A percentile compares a stretch with the other conserved stretches of the same genome.
Conservation (phyloP, 2,329 filamentous ascomycete genomes). For the Trichophyton rubrum region DNA sequence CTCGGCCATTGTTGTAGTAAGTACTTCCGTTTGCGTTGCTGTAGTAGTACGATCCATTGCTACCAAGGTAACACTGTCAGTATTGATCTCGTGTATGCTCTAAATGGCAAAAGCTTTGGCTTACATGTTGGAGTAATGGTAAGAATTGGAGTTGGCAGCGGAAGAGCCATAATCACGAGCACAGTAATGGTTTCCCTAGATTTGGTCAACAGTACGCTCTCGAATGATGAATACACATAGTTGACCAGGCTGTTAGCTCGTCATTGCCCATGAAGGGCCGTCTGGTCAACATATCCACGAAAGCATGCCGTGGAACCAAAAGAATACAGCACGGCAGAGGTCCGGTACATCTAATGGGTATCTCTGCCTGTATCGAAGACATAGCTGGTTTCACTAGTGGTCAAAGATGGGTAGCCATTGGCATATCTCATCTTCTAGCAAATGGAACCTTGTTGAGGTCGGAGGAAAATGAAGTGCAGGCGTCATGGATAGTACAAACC, state of each 20-base stretch:
- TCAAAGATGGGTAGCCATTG: not conserved
- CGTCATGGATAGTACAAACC: conserved; percentile 28
- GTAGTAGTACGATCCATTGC: conserved; percentile 61
- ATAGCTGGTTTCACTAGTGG: not conserved
- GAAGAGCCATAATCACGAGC: conserved; percentile 49
- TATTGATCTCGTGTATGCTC: not conserved
- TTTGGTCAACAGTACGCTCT: not conserved
- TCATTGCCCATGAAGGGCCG: not conserved
- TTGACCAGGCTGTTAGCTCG: not conserved
- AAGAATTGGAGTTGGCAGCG: conserved; percentile 43
- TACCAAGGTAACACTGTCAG: conserved; percentile 15
- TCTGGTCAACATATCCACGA: not conserved
- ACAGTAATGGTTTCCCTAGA: conserved; percentile 56
- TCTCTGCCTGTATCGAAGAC: not conserved
- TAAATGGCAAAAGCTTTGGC: conserved; percentile 13
- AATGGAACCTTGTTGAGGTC: not conserved
- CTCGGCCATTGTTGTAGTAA: conserved; percentile 52
- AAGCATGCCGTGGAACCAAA: not conserved
- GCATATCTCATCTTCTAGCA: not conserved
- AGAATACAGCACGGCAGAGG: not conserved
- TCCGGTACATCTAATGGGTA: not conserved
- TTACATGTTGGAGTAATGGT: conserved; percentile 54
- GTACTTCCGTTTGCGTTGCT: conserved; percentile 55
- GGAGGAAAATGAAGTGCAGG: not conserved
- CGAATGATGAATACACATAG: not conserved